phyloP scores from a whole-genome alignment of 495 filamentous ascomycete genomes.

The Trichoderma reesei region DNA sequence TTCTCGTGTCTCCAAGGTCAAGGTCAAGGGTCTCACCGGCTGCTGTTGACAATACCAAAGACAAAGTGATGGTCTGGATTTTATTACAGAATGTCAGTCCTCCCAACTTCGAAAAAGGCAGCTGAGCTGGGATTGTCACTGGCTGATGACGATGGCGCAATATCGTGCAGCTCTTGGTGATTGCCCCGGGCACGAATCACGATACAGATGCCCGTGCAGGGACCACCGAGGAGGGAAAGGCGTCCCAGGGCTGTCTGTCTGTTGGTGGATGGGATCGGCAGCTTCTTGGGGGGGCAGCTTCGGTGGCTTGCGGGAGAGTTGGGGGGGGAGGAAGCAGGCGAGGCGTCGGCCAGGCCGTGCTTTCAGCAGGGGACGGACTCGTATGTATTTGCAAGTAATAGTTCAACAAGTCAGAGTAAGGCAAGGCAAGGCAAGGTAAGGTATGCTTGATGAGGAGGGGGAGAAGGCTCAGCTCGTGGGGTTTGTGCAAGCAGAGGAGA shows the following conservation, averaged over 20 bases:
- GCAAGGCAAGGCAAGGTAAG: neutral
- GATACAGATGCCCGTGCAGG: neutral
- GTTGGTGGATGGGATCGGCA: neutral
- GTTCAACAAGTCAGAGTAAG: neutral
- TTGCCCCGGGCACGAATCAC: neutral
- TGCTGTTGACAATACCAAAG: neutral
- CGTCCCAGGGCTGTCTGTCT: neutral
- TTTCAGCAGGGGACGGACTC: neutral
- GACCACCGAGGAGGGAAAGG: neutral
- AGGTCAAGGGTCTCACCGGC: neutral
- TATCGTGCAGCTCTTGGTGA: conserved; percentile 1
- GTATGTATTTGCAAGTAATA: neutral
- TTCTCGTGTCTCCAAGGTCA: too few relatives aligned
- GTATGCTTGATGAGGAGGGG: too few relatives aligned
- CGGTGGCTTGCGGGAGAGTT: conserved; percentile 5
- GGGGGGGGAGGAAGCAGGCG: too few relatives aligned
- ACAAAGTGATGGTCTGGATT: too few relatives aligned
- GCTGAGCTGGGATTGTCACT: neutral
- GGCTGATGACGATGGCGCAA: neutral
- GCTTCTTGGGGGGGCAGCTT: too few relatives aligned
- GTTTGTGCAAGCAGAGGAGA: too few relatives aligned
- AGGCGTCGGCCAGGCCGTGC: conserved; percentile 6
- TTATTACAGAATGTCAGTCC: too few relatives aligned
- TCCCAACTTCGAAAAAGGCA: too few relatives aligned
- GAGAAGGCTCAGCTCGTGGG: too few relatives aligned